phyloP scores from a whole-genome alignment of 73 alveolate genomes.

The Paramecium sexaurelia region DNA sequence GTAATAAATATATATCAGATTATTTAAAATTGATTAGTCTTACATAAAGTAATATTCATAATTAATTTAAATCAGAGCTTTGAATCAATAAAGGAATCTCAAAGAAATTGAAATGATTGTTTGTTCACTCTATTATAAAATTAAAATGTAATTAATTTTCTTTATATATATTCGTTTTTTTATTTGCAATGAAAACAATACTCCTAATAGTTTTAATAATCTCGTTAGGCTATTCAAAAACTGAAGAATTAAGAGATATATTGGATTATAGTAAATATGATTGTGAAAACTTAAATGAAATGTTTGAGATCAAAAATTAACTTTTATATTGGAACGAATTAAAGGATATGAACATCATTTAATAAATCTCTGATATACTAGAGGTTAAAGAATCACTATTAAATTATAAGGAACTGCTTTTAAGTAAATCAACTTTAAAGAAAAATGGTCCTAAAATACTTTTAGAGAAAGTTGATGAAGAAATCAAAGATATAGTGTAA shows the following conservation, averaged over 20 bases:
- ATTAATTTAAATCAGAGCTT: background rate
- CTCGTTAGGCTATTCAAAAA: background rate
- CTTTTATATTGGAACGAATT: slow-evolving; percentile 19
- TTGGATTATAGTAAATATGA: slow-evolving; percentile 1
- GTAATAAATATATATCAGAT: background rate
- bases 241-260: background rate
- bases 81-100: background rate
- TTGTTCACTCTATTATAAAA: background rate
- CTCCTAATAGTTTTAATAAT: background rate
- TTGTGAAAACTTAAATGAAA: background rate
- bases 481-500: background rate
- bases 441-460: background rate
- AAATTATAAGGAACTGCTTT: background rate
- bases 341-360: background rate
- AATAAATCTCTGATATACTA: background rate
- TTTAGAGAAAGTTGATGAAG: background rate
- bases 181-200: background rate
- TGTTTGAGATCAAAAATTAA: background rate
- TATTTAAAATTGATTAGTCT: background rate
- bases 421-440: background rate
- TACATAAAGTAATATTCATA: background rate
- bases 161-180: background rate
- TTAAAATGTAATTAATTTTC: background rate
- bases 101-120: background rate
- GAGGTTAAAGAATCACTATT: slow-evolving; percentile 3